Percentiles rank a stretch among this genome's conserved stretches.
Evolutionary conservation across 345 rosid species (phyloP).

Genomic region (Raphanus sativus): DNA sequence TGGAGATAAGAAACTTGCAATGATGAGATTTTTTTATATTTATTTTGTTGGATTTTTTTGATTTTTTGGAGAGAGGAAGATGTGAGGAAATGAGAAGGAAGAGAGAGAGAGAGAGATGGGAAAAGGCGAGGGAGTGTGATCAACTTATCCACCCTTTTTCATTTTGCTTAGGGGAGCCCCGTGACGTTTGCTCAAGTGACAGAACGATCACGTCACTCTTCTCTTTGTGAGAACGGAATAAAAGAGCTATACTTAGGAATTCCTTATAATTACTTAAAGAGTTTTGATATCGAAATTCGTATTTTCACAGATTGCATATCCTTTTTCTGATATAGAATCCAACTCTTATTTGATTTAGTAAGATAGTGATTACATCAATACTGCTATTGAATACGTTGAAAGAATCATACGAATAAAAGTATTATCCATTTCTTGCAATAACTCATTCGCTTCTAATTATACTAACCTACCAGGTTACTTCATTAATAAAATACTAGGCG

Average conservation of each 20-base stretch:
- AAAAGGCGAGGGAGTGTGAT: conserved; percentile 3
- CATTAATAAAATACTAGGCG: not conserved
- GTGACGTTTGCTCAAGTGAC: conserved; percentile 15
- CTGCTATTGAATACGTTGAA: not conserved
- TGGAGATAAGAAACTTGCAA: conserved; percentile 21
- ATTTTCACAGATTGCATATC: not conserved
- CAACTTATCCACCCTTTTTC: conserved; percentile 24
- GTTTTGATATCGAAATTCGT: not conserved
- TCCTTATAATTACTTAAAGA: no score
- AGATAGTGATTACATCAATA: not conserved
- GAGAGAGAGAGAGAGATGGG: not conserved
- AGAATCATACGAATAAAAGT: not conserved
- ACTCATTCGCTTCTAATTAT: conserved; percentile 5
- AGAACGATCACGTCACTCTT: not conserved
- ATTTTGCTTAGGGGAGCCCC: conserved; percentile 4
- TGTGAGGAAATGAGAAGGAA: conserved; percentile 29
- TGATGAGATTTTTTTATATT: conserved; percentile 6
- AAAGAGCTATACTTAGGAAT: not conserved
- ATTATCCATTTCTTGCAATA: not conserved
- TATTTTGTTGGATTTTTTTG: not conserved
- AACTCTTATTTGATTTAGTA: not conserved
- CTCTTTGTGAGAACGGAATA: conserved; percentile 3
- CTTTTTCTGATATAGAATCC: not conserved
- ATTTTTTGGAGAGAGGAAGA: conserved; percentile 17
- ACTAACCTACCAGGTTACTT: not conserved